Base-by-base conservation (phyloP, 495 filamentous ascomycete genomes). In the Penicillium paxilli region DNA sequence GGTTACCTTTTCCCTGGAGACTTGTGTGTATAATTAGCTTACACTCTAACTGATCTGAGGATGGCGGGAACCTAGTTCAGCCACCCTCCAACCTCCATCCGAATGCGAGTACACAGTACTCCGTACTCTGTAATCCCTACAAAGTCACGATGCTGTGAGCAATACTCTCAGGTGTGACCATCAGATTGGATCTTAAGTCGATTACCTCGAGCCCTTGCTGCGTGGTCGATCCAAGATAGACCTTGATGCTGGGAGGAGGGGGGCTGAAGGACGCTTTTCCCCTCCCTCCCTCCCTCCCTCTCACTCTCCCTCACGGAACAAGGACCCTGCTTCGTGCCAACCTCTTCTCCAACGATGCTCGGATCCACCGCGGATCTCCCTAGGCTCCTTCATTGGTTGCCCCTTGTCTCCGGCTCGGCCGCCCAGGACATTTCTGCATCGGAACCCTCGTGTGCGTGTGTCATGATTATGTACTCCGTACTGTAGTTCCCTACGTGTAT, bases 311-410 rank as follows among this genome's bases (percentile, higher is more conserved):
- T 21, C 9, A 42, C 40, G 40, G 17, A 42, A 9, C 20, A n/a
- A 42, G 23, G 40, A 42, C 40, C 40, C 40, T 42, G 40, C 20
- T 42, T 42, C 20, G 35, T 42, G 40, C 40, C 40, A 42, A 42
- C 40, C 40, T 42, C 40, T 42, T 42, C 40, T 42, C 40, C 40
- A 42, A 20, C 21, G 40, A 42, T 24, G 40, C 40, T 23, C 21
- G 40, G 40, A 23, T 42, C 40, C 40, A 42, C 40, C 40, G 40
- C 40, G 40, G 40, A 42, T 42, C 40, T 42, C 40, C 20, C 40
- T 12, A 23, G 9, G 40, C 40, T 5, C 40, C 40, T 42, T 20
- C 10, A 42, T 42, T 42, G 40, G 40, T 20, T 42, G 10, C 40
- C 40, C 40, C 40, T 42, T 42, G 40, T 42, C 40, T 42, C 40